Percentiles rank a stretch among this genome's conserved stretches.
These are phyloP conservation scores for Hyparrhenia diplandra DNA, from an alignment of 176 grass and related monocot species.

Conservation along the genomic window DNA sequence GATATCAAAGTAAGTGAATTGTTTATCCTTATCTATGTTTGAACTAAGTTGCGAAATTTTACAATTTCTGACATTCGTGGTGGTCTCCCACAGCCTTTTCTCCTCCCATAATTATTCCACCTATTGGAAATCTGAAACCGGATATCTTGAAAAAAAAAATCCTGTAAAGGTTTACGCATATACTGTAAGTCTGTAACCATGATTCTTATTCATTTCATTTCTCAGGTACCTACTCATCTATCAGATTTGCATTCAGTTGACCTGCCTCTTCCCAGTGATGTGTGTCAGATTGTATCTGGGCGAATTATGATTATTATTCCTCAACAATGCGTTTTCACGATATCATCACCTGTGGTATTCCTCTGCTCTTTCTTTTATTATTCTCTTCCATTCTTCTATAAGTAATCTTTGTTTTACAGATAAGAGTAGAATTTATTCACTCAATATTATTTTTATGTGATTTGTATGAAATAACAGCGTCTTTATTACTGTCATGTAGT, in stretches of 20 bases:
- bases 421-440: not conserved
- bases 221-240: slow-evolving; percentile 59
- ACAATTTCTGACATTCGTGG: slow-evolving; percentile 23
- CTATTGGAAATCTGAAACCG: slow-evolving; percentile 7
- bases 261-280: slow-evolving; percentile 79
- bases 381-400: slow-evolving; percentile 21
- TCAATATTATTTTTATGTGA: not conserved
- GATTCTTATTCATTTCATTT: slow-evolving; percentile 29
- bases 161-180: not conserved
- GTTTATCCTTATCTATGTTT: not conserved
- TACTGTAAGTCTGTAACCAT: slow-evolving; percentile 12
- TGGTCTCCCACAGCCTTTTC: not conserved
- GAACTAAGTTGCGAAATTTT: slow-evolving; percentile 6
- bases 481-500: not conserved
- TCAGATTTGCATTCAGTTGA: slow-evolving; percentile 59
- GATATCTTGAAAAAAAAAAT: not conserved
- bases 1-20: slow-evolving; percentile 50
- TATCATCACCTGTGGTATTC: slow-evolving; percentile 88
- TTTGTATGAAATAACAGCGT: not conserved
- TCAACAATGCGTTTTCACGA: slow-evolving; percentile 86
- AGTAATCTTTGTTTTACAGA: not conserved
- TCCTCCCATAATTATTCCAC: not conserved
- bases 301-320: slow-evolving; percentile 87
- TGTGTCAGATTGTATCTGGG: slow-evolving; percentile 80
- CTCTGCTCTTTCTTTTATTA: not conserved